These are phyloP conservation scores for Castanopsis chinensis DNA, from an alignment of 306 rosid genomes.

Conservation along the genomic window DNA sequence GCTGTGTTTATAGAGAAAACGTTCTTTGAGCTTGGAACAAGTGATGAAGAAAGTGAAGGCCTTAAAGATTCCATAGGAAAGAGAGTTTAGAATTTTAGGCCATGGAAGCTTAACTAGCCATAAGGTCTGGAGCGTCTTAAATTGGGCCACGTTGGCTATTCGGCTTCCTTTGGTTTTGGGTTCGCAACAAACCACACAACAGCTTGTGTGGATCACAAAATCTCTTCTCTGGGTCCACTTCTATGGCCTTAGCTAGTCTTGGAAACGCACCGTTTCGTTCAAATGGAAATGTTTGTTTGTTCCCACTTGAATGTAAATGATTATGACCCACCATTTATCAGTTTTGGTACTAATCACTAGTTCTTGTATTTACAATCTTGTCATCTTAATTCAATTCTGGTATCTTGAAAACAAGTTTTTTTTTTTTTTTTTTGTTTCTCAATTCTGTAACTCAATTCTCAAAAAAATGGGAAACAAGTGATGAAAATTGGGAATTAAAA, in stretches of 20 bases:
- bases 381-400: too few species aligned
- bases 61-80: conserved; percentile 44
- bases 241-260: too few species aligned
- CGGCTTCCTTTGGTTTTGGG: conserved; percentile 11
- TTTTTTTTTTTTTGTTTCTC: too few species aligned
- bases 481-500: too few species aligned
- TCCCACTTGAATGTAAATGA: too few species aligned
- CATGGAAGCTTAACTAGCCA: neutral
- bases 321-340: too few species aligned
- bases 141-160: conserved; percentile 42
- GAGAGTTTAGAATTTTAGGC: neutral
- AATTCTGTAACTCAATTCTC: too few species aligned
- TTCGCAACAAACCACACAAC: conserved; percentile 28
- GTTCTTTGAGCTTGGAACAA: neutral
- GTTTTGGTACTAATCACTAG: too few species aligned
- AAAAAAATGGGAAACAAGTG: too few species aligned
- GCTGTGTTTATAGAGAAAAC: conserved; percentile 10
- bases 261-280: neutral
- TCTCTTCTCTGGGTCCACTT: neutral
- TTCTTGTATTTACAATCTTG: too few species aligned
- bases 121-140: neutral
- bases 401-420: too few species aligned
- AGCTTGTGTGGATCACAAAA: neutral
- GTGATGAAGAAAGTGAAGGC: conserved; percentile 6
- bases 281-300: too few species aligned